A percentile compares a stretch with the other conserved stretches of the same genome.
Evolutionary conservation across 257 asterid genomes (phyloP).

Genomic region (Vinca minor): DNA sequence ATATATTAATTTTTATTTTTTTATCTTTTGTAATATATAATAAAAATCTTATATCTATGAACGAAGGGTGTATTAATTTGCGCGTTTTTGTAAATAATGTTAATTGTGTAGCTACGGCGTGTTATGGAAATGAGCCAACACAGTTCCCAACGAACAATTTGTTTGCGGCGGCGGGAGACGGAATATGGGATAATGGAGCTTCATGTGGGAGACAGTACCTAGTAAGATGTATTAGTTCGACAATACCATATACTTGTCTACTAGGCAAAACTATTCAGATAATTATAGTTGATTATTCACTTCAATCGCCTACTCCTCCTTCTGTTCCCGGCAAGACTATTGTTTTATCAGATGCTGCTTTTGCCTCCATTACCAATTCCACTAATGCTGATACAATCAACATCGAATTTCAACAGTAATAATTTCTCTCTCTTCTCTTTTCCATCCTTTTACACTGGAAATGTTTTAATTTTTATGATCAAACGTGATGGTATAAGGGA

Average conservation of each 20-base stretch:
- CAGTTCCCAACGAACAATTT: constrained; percentile 62
- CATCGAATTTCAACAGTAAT: constrained; percentile 59
- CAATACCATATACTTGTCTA: constrained; percentile 33
- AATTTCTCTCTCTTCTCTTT: constrained; percentile 14
- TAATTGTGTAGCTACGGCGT: constrained; percentile 47
- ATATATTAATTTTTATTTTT: background rate
- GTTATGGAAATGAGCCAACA: constrained; percentile 41
- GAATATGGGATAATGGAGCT: constrained; percentile 78
- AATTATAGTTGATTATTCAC: constrained; percentile 56
- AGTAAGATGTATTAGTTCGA: constrained; percentile 59
- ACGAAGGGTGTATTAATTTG: no score
- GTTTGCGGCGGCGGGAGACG: constrained; percentile 79
- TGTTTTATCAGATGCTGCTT: constrained; percentile 48
- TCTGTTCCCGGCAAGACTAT: constrained; percentile 33
- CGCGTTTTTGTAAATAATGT: no score
- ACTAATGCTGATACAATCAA: constrained; percentile 29
- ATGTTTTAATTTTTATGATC: no score
- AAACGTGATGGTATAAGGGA: no score
- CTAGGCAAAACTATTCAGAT: constrained; percentile 38
- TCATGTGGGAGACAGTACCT: constrained; percentile 75
- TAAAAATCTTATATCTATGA: no score
- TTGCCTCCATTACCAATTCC: constrained; percentile 32
- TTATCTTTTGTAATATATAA: no score
- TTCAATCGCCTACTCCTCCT: constrained; percentile 32
- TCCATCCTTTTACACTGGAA: background rate